Evolutionary conservation across 805 yeast species (phyloP), one percentile per base, ranked within the genome.

Genomic region (Lachancea waltii): DNA sequence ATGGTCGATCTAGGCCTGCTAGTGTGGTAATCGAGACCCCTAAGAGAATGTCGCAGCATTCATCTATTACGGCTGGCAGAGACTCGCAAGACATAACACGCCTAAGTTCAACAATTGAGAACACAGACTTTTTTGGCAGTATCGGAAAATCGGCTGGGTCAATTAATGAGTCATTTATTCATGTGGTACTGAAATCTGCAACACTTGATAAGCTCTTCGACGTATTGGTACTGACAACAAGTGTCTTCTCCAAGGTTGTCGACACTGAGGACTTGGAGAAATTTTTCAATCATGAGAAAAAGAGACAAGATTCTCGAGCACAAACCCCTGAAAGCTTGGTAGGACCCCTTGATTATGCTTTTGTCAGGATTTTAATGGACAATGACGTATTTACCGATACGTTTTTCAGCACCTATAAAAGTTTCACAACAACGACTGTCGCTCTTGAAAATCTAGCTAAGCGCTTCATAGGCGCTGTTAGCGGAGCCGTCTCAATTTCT

Each of bases 131-230:
- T 30, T 56, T 55, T 30, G 54, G 53, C n/a, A 48, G 43, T 35
- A 53, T 54, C 30, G 57, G 54, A 1, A 53, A 49, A 11, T 55
- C 52, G 6, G 51, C 67, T 1, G 63, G 60, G 38, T 45, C 54
- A n/a, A 43, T 63, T 17, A 60, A 62, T 38, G 45, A 65, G 49
- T 41, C 65, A 49, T 15, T 52, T 39, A 53, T 69, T 16, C 57
- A 62, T 38, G 80, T 75, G 6, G 80, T 73, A 5, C 61, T 77
- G 19, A 79, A 78, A 49, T 74, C 85, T 3, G 92, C 92, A 1
- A 71, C 84, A 1, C 61, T 85, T 40, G 92, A 85, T 30, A 77
- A 78, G 48, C 68, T 90, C 49, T 69, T 87, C 38, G 97, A 90
- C 58, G 69, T 89, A 16, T 62, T 90, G 36, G 86, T 90, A 4